Conservation (phyloP, 345 rosid species). For the Corchorus capsularis region DNA sequence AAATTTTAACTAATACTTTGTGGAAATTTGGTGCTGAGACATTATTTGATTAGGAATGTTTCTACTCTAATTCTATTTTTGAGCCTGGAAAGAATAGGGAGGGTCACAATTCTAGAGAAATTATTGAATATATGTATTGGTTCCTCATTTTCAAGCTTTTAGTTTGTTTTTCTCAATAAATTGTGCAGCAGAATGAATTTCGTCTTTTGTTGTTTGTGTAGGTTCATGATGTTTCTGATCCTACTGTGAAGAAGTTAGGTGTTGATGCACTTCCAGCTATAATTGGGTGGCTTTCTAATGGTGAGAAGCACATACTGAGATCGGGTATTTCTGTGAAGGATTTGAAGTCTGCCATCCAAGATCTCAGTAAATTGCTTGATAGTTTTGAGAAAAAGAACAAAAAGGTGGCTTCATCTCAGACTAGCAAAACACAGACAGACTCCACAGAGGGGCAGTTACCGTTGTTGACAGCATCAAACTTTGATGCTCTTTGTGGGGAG, state of each 20-base stretch:
- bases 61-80: neutral
- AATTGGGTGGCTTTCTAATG: constrained; percentile 85
- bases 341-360: constrained; percentile 63
- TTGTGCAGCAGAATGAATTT: neutral
- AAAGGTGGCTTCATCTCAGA: constrained; percentile 52
- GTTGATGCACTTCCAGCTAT: constrained; percentile 80
- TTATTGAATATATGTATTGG: neutral
- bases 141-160: neutral
- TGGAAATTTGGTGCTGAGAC: neutral
- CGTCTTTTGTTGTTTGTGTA: constrained; percentile 29
- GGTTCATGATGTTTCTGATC: constrained; percentile 69
- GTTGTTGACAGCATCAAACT: constrained; percentile 51
- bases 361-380: constrained; percentile 64
- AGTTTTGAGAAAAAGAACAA: constrained; percentile 73
- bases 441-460: constrained; percentile 44
- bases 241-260: constrained; percentile 54
- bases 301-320: constrained; percentile 68
- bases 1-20: neutral
- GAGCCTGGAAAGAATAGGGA: neutral
- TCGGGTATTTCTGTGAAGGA: constrained; percentile 78
- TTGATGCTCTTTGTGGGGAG: constrained; percentile 67
- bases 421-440: constrained; percentile 40
- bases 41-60: neutral
- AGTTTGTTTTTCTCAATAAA: neutral
- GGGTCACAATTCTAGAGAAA: neutral